Evolutionary conservation across 2,329 filamentous ascomycete genomes (phyloP).

Genomic region (Teratosphaeria destructans): DNA sequence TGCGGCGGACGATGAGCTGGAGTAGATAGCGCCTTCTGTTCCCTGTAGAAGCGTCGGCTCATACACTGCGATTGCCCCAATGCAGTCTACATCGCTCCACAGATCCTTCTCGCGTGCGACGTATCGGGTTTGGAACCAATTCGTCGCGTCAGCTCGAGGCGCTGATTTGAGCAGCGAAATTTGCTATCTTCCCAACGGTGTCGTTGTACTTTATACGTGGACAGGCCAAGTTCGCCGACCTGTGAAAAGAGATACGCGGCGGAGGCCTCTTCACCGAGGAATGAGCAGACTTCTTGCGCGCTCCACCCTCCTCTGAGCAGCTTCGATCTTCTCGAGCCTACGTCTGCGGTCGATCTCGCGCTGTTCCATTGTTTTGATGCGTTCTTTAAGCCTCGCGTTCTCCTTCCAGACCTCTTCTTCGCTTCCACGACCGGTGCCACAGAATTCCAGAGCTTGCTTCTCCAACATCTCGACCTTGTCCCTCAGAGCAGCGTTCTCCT

Average conservation of each 20-base stretch:
- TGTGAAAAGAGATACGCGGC: background rate
- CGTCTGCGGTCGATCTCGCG: slow-evolving; percentile 60
- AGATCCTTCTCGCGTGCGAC: background rate
- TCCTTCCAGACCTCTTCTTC: slow-evolving; percentile 48
- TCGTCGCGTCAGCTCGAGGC: background rate
- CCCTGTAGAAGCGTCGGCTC: background rate
- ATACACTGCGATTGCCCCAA: background rate
- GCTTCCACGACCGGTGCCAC: slow-evolving; percentile 51
- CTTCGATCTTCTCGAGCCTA: slow-evolving; percentile 60
- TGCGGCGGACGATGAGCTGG: background rate
- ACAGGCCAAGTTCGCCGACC: background rate
- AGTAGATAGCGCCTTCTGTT: background rate
- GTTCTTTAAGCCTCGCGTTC: slow-evolving; percentile 59
- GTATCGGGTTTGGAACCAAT: background rate
- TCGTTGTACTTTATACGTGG: background rate
- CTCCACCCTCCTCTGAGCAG: slow-evolving; percentile 61
- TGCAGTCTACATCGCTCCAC: background rate
- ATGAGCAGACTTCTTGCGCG: slow-evolving; percentile 54
- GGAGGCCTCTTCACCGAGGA: slow-evolving; percentile 15
- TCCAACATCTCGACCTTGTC: slow-evolving; percentile 60
- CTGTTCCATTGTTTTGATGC: slow-evolving; percentile 57
- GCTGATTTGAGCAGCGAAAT: background rate
- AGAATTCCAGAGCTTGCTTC: slow-evolving; percentile 39
- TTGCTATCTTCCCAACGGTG: background rate
- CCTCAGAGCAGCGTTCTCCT: slow-evolving; percentile 60